Conservation (phyloP, 1,139 yeast genomes). For the Insectozyma bohioensis region DNA sequence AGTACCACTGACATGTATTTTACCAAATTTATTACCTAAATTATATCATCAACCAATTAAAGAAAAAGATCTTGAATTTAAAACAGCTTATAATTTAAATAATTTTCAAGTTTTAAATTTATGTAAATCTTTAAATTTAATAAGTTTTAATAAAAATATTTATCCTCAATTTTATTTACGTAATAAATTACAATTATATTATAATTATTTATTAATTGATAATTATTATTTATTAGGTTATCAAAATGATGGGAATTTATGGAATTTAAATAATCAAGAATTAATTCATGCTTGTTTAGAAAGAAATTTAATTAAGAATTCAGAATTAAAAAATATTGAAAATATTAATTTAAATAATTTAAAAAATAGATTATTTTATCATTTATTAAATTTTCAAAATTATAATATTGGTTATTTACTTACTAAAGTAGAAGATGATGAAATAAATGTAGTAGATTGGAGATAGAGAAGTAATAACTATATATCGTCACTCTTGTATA, state of each 20-base stretch:
- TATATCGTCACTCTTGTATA: neutral
- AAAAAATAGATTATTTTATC: conserved; percentile 27
- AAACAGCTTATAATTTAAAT: conserved; percentile 48
- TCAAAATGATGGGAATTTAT: conserved; percentile 46
- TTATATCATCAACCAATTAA: conserved; percentile 19
- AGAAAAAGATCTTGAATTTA: conserved; percentile 10
- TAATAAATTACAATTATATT: conserved; percentile 36
- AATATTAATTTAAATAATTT: conserved; percentile 19
- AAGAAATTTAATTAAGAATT: conserved; percentile 42
- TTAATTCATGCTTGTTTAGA: conserved; percentile 48
- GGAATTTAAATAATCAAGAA: conserved; percentile 46
- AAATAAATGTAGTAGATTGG: conserved; percentile 9
- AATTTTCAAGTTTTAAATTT: conserved; percentile 33
- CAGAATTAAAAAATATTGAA: conserved; percentile 17
- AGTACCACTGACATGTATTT: conserved; percentile 68
- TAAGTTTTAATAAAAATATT: conserved; percentile 33
- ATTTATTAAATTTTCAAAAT: conserved; percentile 33
- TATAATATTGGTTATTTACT: conserved; percentile 39
- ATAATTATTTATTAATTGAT: conserved; percentile 50
- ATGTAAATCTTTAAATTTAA: conserved; percentile 35
- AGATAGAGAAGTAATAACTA: conserved; percentile 5
- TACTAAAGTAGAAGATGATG: conserved; percentile 5
- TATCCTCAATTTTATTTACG: conserved; percentile 42
- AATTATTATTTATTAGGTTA: conserved; percentile 46
- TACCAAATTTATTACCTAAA: conserved; percentile 50